Evolutionary conservation across 2,329 filamentous ascomycete genomes (phyloP).

Genomic region (Phialophora macrospora): DNA sequence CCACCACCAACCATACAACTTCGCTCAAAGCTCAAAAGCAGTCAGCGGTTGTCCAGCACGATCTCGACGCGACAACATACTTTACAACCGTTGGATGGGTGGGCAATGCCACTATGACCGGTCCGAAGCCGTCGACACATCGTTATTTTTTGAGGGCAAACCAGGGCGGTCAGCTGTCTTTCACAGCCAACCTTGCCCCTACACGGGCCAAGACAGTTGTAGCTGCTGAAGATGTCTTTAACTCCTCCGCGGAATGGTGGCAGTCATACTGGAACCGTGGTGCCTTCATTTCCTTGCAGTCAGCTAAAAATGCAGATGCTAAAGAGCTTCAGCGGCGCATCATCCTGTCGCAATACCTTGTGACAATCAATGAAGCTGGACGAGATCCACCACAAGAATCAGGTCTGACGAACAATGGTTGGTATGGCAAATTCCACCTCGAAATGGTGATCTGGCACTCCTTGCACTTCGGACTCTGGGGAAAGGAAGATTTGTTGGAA

Average conservation of each 20-base stretch:
- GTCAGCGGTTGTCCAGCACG: constrained; percentile 51
- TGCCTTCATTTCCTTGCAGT: constrained; percentile 60
- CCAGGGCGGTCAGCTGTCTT: constrained; percentile 30
- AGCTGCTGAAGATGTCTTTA: neutral
- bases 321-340: constrained; percentile 58
- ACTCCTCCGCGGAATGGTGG: constrained; percentile 53
- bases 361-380: constrained; percentile 59
- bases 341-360: constrained; percentile 60
- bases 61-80: constrained; percentile 53
- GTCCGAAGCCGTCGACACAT: constrained; percentile 48
- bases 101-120: constrained; percentile 43
- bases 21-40: constrained; percentile 41
- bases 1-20: constrained; percentile 53
- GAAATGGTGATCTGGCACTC: constrained; percentile 63
- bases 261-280: constrained; percentile 56
- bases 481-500: constrained; percentile 45
- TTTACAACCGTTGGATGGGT: constrained; percentile 50
- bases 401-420: constrained; percentile 60
- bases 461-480: constrained; percentile 49
- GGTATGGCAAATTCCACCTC: constrained; percentile 63
- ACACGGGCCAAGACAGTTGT: neutral
- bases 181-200: constrained; percentile 10
- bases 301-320: constrained; percentile 51
- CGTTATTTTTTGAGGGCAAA: constrained; percentile 49
- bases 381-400: constrained; percentile 54